A percentile compares a stretch with the other conserved stretches of the same genome.
phyloP scores from a whole-genome alignment of 2,329 filamentous ascomycete species.

The Biscogniauxia marginata region DNA sequence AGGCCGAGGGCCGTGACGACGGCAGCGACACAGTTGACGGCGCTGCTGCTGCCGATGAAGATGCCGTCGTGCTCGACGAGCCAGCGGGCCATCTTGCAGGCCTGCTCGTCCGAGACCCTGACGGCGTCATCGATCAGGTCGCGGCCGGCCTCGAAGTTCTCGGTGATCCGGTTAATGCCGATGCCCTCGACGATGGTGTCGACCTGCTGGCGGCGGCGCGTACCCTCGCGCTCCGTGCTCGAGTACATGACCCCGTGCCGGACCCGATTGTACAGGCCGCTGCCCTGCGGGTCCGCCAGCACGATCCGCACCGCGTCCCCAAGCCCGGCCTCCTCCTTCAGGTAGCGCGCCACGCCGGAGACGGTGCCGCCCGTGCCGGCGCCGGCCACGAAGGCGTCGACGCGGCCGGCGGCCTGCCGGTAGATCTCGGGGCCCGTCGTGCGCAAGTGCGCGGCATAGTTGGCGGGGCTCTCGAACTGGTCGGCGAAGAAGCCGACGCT shows the following conservation, averaged over 20 bases:
- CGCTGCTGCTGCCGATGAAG: constrained; percentile 90
- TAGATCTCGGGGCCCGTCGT: constrained; percentile 90
- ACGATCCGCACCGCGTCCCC: constrained; percentile 52
- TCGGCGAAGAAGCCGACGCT: constrained; percentile 91
- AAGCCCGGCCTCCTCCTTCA: constrained; percentile 69
- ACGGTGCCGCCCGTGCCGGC: constrained; percentile 95
- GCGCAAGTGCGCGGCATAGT: constrained; percentile 80
- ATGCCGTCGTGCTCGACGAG: constrained; percentile 93
- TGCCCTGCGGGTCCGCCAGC: constrained; percentile 91
- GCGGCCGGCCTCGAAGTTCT: constrained; percentile 85
- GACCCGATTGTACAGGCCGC: constrained; percentile 88
- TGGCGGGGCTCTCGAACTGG: constrained; percentile 90
- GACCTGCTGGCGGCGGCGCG: constrained; percentile 82
- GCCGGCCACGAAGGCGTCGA: constrained; percentile 90
- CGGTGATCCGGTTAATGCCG: constrained; percentile 90
- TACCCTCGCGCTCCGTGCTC: constrained; percentile 83
- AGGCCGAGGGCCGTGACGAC: constrained; percentile 65
- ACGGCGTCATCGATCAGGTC: constrained; percentile 89
- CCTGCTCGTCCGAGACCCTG: constrained; percentile 83
- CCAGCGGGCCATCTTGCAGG: constrained; percentile 92
- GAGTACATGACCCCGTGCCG: constrained; percentile 96
- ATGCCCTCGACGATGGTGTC: constrained; percentile 96
- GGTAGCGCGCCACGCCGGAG: constrained; percentile 76
- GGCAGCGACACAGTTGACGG: constrained; percentile 91
- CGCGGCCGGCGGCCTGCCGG: constrained; percentile 66